Conservation (phyloP, 352 stramenopile genomes). For the Phytopythium cucurbitacearum region DNA sequence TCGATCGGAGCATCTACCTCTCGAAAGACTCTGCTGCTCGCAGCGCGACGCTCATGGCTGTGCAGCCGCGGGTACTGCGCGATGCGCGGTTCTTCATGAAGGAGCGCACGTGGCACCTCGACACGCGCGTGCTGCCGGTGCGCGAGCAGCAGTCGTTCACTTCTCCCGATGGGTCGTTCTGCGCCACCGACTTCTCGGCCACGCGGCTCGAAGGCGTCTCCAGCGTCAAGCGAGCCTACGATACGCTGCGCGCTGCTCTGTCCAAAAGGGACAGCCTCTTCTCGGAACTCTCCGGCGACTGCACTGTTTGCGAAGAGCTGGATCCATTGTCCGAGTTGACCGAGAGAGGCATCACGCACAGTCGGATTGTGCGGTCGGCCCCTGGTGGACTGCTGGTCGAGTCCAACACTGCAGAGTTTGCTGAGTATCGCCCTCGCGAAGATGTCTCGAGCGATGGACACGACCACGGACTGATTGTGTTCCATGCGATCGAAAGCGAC, state of each 20-base stretch:
- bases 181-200: neutral
- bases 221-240: constrained; percentile 2
- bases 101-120: constrained; percentile 18
- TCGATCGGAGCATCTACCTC: constrained; percentile 23
- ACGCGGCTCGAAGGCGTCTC: neutral
- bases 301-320: constrained; percentile 18
- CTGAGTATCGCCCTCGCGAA: constrained; percentile 19
- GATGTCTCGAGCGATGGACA: constrained; percentile 15
- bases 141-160: neutral
- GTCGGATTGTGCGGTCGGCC: constrained; percentile 20
- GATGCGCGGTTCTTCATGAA: constrained; percentile 21
- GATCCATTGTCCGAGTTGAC: neutral
- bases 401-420: constrained; percentile 22
- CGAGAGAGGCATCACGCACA: constrained; percentile 15
- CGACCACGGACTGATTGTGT: constrained; percentile 19
- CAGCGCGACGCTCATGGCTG: constrained; percentile 8
- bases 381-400: constrained; percentile 21
- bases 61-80: constrained; percentile 14
- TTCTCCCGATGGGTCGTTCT: neutral
- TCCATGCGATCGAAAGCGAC: constrained; percentile 30
- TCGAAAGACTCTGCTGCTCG: constrained; percentile 7
- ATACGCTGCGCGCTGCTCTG: neutral
- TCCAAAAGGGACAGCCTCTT: constrained; percentile 3
- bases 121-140: constrained; percentile 6
- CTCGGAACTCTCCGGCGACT: constrained; percentile 4